Evolutionary conservation across 2,329 filamentous ascomycete genomes (phyloP).

Genomic region (Coniochaeta sp.): DNA sequence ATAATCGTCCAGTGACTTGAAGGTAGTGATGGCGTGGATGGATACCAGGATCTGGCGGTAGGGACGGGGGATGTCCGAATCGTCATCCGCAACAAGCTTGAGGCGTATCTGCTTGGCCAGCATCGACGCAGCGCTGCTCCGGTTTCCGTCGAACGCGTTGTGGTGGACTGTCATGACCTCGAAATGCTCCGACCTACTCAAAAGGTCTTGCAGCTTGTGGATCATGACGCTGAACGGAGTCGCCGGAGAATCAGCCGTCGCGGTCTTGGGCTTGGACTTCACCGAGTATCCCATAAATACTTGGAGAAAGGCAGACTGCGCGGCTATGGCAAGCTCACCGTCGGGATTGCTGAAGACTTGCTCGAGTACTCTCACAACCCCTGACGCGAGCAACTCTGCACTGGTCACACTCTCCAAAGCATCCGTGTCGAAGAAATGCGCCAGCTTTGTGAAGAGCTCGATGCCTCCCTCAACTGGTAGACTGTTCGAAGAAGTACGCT

Average conservation of each 20-base stretch:
- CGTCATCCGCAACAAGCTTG: constrained; percentile 80
- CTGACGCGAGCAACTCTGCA: constrained; percentile 85
- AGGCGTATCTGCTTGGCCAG: constrained; percentile 90
- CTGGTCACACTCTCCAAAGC: constrained; percentile 91
- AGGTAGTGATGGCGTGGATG: constrained; percentile 96
- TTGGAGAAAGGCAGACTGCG: constrained; percentile 78
- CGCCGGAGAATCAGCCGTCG: constrained; percentile 59
- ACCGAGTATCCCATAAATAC: constrained; percentile 80
- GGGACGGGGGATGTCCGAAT: constrained; percentile 78
- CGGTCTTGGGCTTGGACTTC: constrained; percentile 57
- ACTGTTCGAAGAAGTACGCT: constrained; percentile 30
- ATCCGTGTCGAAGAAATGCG: constrained; percentile 80
- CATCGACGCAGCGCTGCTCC: constrained; percentile 91
- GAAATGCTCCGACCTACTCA: constrained; percentile 96
- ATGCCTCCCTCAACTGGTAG: constrained; percentile 38
- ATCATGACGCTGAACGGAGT: constrained; percentile 88
- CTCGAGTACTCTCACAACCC: constrained; percentile 77
- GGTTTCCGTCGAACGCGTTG: constrained; percentile 81
- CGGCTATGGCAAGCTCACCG: constrained; percentile 52
- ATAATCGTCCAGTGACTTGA: constrained; percentile 95
- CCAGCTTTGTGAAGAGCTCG: constrained; percentile 66
- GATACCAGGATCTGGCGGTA: constrained; percentile 97
- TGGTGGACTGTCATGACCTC: constrained; percentile 95
- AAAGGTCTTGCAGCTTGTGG: constrained; percentile 88
- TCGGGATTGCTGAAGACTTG: constrained; percentile 72